Evolutionary conservation across 2,329 filamentous ascomycete genomes (phyloP), one percentile per base, ranked within the genome.

Genomic region (Aspergillus alliaceus): DNA sequence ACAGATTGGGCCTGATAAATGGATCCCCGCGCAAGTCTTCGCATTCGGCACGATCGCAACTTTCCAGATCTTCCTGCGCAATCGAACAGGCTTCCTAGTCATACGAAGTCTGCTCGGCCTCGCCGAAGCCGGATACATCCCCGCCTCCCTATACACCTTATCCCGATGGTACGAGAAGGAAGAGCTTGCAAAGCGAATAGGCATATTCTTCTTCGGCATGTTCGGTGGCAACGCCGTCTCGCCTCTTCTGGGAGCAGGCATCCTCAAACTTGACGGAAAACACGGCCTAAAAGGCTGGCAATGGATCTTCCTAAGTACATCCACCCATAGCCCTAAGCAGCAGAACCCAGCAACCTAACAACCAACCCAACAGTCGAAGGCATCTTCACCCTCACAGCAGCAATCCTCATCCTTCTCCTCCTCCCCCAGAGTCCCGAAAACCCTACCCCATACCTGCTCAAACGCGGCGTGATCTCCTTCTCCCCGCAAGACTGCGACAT

Each of bases 131-230:
- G 81, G 81, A 1, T 84, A 81, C 53, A 83, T 82, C 20, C 81
- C 81, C 0, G 80, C 79, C 0, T 75, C 78, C 0, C 76, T 83
- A 9, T 83, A 80, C 56, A 82, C 80, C 0, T 66, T 83, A 3
- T 82, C 80, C 0, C 80, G 76, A 1, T 83, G 80, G 80, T 84
- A 83, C 54, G 77, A 73, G 0, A 75, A 74, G 37, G 63, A 69
- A 1, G 79, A 83, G 57, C 67, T 81, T 1, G 77, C 78, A 0
- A 77, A 76, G 52, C 71, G 81, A 15, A 75, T 82, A 6, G 79
- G 80, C 1, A 62, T 83, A 0, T 79, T 83, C 56, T 84, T 83
- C 64, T 80, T 83, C 42, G 80, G 81, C 9, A 82, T 83, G 75
- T 81, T 83, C 57, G 76, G 79, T 0, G 80, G 80, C 0, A 79